Base-by-base conservation (phyloP, 257 asterid genomes). In the Galeopsis tetrahit region DNA sequence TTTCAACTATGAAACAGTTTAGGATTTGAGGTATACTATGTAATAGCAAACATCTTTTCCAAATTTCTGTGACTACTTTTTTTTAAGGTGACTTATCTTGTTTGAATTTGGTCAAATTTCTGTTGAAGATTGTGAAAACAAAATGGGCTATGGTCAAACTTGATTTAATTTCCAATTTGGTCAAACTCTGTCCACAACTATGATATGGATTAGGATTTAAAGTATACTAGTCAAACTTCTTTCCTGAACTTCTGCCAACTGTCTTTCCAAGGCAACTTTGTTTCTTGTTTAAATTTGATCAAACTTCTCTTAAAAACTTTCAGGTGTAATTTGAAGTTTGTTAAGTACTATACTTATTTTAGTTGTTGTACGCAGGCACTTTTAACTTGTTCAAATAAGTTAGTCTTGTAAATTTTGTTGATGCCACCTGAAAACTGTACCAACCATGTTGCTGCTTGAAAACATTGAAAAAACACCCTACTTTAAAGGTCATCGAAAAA, bases 31-130 rank as follows among this genome's bases (percentile, higher is more conserved):
- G 28, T 43, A 46, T 46, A 46, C 17, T 48, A 13, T 49, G 34
- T 36, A 51, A 34, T 52, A 52, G 31, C 5, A 10, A 39, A 38
- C 42, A 43, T 2, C 58, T 32, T 65, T 21, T 5, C 57, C 42
- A 44, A 43, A 13, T 46, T 69, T 39, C 15, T 28, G 13, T 36
- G 28, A 14, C 28, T 8, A 2, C n/a, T n/a, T 52, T 7, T 17
- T 36, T 53, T 7, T 14, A 55, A 6, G 59, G 71, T 10, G 4
- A 42, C n/a, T 44, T 74, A 11, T 3, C 63, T 74, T 8, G 35
- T 63, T 56, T 56, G 46, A 28, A 21, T 74, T 66, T 57, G 68
- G 10, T 15, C 58, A 52, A 49, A 46, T 46, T 11, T 46, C 53
- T 46, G 10, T 46, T 46, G 53, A 3, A 46, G 53, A 46, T 10